Conservation (phyloP, 2,329 filamentous ascomycete genomes). For the Cercospora sp. region DNA sequence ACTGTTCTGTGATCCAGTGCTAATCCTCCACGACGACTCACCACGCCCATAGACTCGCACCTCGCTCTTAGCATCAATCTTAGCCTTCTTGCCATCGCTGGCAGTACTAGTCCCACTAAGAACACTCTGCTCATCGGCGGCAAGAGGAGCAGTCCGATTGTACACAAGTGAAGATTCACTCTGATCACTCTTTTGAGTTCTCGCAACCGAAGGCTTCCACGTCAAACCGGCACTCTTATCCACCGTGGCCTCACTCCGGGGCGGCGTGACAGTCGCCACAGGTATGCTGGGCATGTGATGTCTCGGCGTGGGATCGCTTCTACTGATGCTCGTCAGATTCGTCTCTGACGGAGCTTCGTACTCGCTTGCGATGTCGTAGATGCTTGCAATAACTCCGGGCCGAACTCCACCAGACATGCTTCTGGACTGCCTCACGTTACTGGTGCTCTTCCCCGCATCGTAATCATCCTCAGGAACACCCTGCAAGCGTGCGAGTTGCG, state of each 20-base stretch:
- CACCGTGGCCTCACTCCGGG: conserved; percentile 27
- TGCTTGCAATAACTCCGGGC: conserved; percentile 25
- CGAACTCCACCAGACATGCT: conserved; percentile 26
- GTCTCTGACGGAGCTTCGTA: conserved; percentile 20
- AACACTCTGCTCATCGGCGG: conserved; percentile 33
- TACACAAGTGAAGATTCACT: conserved; percentile 29
- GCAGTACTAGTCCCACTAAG: conserved; percentile 35
- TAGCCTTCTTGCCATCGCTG: conserved; percentile 42
- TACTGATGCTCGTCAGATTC: conserved; percentile 21
- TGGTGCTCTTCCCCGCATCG: conserved; percentile 5
- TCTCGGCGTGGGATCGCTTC: conserved; percentile 28
- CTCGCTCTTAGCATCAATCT: conserved; percentile 51
- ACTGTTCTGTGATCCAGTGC: conserved; percentile 22
- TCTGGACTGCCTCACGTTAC: conserved; percentile 10
- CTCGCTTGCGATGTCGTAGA: conserved; percentile 29
- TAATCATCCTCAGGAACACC: conserved; percentile 16
- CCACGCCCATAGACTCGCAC: conserved; percentile 57
- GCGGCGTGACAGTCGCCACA: conserved; percentile 22
- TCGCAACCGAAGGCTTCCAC: conserved; percentile 28
- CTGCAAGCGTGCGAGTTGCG: conserved; percentile 30
- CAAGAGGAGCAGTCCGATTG: conserved; percentile 35
- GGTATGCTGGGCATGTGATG: conserved; percentile 18
- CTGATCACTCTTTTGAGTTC: conserved; percentile 18
- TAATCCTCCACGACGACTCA: conserved; percentile 39
- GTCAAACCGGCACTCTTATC: conserved; percentile 28